Evolutionary conservation across 257 asterid species (phyloP).

Genomic region (Salvia rosmarinus): DNA sequence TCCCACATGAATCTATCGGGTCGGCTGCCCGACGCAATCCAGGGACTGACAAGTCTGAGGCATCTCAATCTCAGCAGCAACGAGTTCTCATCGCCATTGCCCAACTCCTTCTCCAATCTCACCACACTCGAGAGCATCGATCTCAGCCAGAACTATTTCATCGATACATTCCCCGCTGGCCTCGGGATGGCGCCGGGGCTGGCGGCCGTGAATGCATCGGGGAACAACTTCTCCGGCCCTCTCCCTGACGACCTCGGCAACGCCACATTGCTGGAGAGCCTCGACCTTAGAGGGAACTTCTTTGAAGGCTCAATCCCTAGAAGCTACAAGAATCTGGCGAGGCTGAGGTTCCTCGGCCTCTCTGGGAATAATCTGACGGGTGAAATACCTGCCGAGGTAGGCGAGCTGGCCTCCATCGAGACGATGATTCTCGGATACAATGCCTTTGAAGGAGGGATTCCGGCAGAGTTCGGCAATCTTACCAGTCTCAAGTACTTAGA

Average conservation of each 20-base stretch:
- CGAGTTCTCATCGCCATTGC: constrained; percentile 59
- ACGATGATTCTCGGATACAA: constrained; percentile 47
- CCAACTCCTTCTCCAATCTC: constrained; percentile 53
- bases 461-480: constrained; percentile 41
- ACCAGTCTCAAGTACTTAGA: constrained; percentile 46
- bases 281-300: constrained; percentile 78
- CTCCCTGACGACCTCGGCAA: constrained; percentile 68
- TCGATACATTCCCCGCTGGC: constrained; percentile 54
- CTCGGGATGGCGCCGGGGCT: constrained; percentile 51
- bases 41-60: constrained; percentile 39
- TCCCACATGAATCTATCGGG: constrained; percentile 74
- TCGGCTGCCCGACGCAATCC: constrained; percentile 49
- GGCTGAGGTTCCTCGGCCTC: constrained; percentile 71
- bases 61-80: constrained; percentile 57
- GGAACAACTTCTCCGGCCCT: constrained; percentile 72
- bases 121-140: constrained; percentile 53
- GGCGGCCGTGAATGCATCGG: constrained; percentile 57
- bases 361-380: constrained; percentile 55
- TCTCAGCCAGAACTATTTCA: constrained; percentile 68
- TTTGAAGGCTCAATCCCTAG: constrained; percentile 72
- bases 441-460: constrained; percentile 44
- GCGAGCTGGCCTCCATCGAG: constrained; percentile 35
- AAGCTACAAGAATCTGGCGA: constrained; percentile 51
- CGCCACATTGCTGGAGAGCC: constrained; percentile 53
- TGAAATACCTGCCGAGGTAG: constrained; percentile 40